phyloP scores from a whole-genome alignment of 2,329 filamentous ascomycete species.

The Colletotrichum theobromicola region DNA sequence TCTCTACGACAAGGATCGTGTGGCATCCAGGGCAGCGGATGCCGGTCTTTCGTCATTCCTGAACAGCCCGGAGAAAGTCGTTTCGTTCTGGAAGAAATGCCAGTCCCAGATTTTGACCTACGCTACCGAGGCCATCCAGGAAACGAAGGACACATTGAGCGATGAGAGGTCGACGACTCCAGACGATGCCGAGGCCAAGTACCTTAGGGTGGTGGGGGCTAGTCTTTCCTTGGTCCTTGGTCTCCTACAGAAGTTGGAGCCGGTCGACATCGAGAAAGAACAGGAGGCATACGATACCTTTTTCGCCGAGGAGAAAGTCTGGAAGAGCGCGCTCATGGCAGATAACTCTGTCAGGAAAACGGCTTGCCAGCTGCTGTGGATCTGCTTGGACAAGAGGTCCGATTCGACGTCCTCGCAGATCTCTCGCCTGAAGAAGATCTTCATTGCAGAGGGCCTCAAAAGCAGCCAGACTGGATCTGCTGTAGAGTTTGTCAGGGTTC shows the following conservation, averaged over 20 bases:
- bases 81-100: conserved; percentile 80
- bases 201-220: conserved; percentile 72
- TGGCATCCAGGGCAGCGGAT: conserved; percentile 76
- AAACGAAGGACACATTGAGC: conserved; percentile 82
- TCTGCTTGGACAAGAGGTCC: conserved; percentile 51
- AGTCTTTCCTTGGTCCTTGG: conserved; percentile 61
- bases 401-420: conserved; percentile 55
- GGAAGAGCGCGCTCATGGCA: conserved; percentile 70
- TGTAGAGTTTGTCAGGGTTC: conserved; percentile 69
- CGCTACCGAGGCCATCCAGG: conserved; percentile 78
- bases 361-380: conserved; percentile 55
- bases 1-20: conserved; percentile 82
- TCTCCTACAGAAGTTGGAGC: conserved; percentile 54
- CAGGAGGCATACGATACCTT: conserved; percentile 68
- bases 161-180: conserved; percentile 84
- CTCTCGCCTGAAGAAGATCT: conserved; percentile 56
- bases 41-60: conserved; percentile 81
- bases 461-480: conserved; percentile 77
- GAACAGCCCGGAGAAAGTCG: conserved; percentile 78
- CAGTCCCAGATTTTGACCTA: conserved; percentile 83
- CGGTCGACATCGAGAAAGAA: conserved; percentile 63
- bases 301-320: conserved; percentile 69
- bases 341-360: conserved; percentile 58
- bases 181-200: conserved; percentile 88
- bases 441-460: conserved; percentile 77